Percentiles rank a stretch among this genome's conserved stretches.
Conservation (phyloP, 2,329 filamentous ascomycete species). For the Penicillium sp. region DNA sequence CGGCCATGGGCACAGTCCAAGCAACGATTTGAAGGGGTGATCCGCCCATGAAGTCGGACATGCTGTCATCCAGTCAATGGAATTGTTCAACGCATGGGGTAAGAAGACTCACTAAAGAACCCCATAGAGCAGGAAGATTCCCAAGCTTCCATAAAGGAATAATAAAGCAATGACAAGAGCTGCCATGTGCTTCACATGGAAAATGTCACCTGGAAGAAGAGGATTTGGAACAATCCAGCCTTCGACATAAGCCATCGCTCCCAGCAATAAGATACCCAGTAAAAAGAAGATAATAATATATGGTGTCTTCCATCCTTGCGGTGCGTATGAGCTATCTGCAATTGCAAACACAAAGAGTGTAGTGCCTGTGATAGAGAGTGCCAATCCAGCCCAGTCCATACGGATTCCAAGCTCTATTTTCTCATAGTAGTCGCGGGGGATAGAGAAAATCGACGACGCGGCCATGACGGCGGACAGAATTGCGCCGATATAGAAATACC, state of each 20-base stretch:
- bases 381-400: slow-evolving; percentile 69
- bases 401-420: slow-evolving; percentile 42
- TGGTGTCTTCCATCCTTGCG: slow-evolving; percentile 69
- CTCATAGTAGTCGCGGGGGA: slow-evolving; percentile 46
- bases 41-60: slow-evolving; percentile 61
- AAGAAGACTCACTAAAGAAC: slow-evolving; percentile 61
- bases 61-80: slow-evolving; percentile 42
- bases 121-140: slow-evolving; percentile 68
- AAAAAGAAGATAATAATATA: slow-evolving; percentile 69
- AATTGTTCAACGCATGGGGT: neutral
- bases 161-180: slow-evolving; percentile 62
- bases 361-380: slow-evolving; percentile 62
- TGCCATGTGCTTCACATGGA: slow-evolving; percentile 68
- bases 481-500: slow-evolving; percentile 69
- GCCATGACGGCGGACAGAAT: slow-evolving; percentile 52
- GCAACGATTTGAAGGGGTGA: slow-evolving; percentile 64
- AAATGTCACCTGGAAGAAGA: slow-evolving; percentile 68
- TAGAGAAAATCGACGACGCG: slow-evolving; percentile 46
- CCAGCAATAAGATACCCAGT: slow-evolving; percentile 62
- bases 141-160: slow-evolving; percentile 67
- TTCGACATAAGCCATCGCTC: slow-evolving; percentile 67
- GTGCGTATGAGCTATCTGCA: slow-evolving; percentile 69
- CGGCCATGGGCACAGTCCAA: slow-evolving; percentile 68
- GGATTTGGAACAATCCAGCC: slow-evolving; percentile 68
- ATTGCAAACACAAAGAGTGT: slow-evolving; percentile 73